A percentile compares a stretch with the other conserved stretches of the same genome.
Conservation (phyloP, 1,139 yeast genomes). For the Nadsonia commutata region DNA sequence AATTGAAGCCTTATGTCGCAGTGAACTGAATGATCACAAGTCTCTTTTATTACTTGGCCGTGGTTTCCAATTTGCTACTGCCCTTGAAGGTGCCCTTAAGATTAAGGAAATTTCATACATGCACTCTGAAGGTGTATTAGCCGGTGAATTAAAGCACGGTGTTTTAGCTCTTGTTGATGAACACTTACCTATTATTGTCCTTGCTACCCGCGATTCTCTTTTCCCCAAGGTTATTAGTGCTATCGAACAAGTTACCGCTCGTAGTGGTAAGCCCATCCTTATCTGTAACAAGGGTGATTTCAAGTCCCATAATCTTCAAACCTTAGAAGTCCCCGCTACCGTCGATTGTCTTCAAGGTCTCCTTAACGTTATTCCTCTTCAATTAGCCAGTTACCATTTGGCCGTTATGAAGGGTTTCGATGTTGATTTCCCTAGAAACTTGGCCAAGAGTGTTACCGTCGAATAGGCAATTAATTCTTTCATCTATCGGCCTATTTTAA, state of each 20-base stretch:
- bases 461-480: slow-evolving; percentile 44
- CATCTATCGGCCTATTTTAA: too few relatives aligned
- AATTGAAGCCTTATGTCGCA: slow-evolving; percentile 64
- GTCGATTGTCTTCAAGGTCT: slow-evolving; percentile 97
- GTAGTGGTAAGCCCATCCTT: slow-evolving; percentile 93
- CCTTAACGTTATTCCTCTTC: slow-evolving; percentile 86
- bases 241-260: slow-evolving; percentile 90
- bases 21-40: slow-evolving; percentile 61
- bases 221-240: slow-evolving; percentile 96
- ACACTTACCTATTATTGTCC: slow-evolving; percentile 81
- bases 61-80: slow-evolving; percentile 95
- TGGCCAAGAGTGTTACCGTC: slow-evolving; percentile 96
- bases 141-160: slow-evolving; percentile 98
- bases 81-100: slow-evolving; percentile 95
- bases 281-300: slow-evolving; percentile 80
- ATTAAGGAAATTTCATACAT: slow-evolving; percentile 96
- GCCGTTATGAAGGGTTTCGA: slow-evolving; percentile 92
- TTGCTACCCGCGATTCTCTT: slow-evolving; percentile 94
- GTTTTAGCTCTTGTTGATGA: slow-evolving; percentile 94
- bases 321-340: slow-evolving; percentile 81
- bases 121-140: slow-evolving; percentile 98
- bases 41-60: slow-evolving; percentile 87
- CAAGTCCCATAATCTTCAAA: slow-evolving; percentile 26
- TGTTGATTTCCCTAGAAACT: slow-evolving; percentile 97
- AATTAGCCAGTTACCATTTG: slow-evolving; percentile 93